These are phyloP conservation scores for Microbotryum scabiosae DNA, from an alignment of 1,284 basidiomycete species.

Conservation along the genomic window DNA sequence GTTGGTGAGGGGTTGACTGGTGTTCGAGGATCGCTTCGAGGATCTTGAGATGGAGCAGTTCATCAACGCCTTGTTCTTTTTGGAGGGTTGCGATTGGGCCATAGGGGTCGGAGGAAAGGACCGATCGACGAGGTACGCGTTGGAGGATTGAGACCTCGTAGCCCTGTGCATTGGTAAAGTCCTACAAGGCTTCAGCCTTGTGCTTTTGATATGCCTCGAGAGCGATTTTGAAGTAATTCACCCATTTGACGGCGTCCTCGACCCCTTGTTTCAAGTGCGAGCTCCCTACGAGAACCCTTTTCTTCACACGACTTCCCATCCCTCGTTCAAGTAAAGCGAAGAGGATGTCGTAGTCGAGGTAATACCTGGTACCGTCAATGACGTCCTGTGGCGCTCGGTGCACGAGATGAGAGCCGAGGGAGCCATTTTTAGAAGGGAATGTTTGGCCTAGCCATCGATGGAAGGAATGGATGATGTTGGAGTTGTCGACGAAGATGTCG, in stretches of 20 bases:
- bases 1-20: not conserved
- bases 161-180: constrained; percentile 2
- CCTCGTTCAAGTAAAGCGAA: constrained; percentile 30
- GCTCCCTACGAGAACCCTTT: constrained; percentile 21
- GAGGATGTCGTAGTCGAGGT: constrained; percentile 19
- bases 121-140: constrained; percentile 17
- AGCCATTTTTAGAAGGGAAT: too few species aligned
- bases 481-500: constrained; percentile 31
- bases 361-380: too few species aligned
- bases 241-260: constrained; percentile 26
- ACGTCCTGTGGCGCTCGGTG: too few species aligned
- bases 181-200: too few species aligned
- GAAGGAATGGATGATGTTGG: constrained; percentile 29
- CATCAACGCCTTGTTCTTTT: constrained; percentile 68
- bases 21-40: constrained; percentile 67
- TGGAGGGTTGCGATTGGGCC: not conserved
- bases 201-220: too few species aligned
- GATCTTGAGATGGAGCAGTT: constrained; percentile 74
- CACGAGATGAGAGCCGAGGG: too few species aligned
- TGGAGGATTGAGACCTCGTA: constrained; percentile 31
- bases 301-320: constrained; percentile 15
- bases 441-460: not conserved
- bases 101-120: not conserved
- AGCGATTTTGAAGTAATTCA: not conserved
- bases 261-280: constrained; percentile 25